A percentile compares a stretch with the other conserved stretches of the same genome.
phyloP scores from a whole-genome alignment of 805 yeast species.

The Wickerhamiella siamensis region DNA sequence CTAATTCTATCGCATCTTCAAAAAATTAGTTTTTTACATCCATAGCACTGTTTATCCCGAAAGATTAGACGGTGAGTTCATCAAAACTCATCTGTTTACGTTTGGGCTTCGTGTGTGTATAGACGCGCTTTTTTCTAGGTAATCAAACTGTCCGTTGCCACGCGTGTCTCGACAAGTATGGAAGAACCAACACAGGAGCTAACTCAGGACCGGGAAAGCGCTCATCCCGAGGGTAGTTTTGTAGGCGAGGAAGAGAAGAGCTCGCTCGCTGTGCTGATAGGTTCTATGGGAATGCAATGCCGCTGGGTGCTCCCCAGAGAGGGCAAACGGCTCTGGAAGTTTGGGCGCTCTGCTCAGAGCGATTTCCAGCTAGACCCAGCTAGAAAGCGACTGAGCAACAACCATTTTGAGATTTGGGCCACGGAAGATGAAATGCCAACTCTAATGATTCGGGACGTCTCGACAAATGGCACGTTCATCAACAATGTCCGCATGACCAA shows the following conservation, averaged over 20 bases:
- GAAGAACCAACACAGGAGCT: slow-evolving; percentile 19
- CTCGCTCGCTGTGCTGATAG: slow-evolving; percentile 14
- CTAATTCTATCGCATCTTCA: no score
- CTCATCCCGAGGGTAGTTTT: slow-evolving; percentile 13
- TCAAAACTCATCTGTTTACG: no score
- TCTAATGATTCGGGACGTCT: slow-evolving; percentile 53
- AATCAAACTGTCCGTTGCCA: background rate
- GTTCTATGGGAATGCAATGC: slow-evolving; percentile 15
- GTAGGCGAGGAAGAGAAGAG: slow-evolving; percentile 6
- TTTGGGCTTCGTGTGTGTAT: background rate
- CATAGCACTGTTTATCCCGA: no score
- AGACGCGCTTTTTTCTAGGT: background rate
- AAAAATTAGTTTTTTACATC: no score
- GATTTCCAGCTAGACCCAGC: slow-evolving; percentile 51
- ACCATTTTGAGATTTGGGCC: slow-evolving; percentile 60
- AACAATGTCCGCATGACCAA: slow-evolving; percentile 61
- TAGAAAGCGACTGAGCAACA: slow-evolving; percentile 49
- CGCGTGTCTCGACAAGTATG: background rate
- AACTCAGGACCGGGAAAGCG: slow-evolving; percentile 14
- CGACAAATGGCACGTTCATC: slow-evolving; percentile 87
- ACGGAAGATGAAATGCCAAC: slow-evolving; percentile 33
- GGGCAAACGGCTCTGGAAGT: slow-evolving; percentile 34
- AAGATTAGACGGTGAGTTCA: no score
- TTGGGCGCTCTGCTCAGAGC: slow-evolving; percentile 59
- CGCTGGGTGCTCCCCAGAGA: slow-evolving; percentile 11